phyloP scores from a whole-genome alignment of 1,284 basidiomycete species.

The Microstroma glucosiphilum region DNA sequence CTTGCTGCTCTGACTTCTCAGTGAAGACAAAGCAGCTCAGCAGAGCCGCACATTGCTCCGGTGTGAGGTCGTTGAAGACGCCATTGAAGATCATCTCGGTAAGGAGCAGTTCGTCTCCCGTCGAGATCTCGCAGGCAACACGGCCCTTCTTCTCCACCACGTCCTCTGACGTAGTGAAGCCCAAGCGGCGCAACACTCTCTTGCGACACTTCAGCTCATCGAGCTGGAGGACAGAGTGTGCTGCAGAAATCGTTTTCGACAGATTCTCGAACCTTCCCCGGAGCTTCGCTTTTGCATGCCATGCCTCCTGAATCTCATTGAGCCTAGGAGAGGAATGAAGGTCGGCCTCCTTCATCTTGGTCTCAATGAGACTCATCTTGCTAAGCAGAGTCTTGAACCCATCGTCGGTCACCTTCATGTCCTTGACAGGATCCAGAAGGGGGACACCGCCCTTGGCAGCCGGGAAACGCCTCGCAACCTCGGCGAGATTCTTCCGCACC shows the following conservation, averaged over 20 bases:
- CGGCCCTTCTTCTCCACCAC: constrained; percentile 97
- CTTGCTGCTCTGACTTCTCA: constrained; percentile 87
- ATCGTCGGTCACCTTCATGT: constrained; percentile 94
- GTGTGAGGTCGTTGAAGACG: constrained; percentile 79
- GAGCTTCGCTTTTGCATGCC: constrained; percentile 68
- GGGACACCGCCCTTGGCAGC: constrained; percentile 57
- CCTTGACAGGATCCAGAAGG: constrained; percentile 82
- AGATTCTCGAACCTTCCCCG: constrained; percentile 67
- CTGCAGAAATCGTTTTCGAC: constrained; percentile 77
- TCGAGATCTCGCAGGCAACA: constrained; percentile 96
- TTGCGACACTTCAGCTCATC: constrained; percentile 96
- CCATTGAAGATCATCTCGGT: constrained; percentile 98
- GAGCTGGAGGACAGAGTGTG: constrained; percentile 86
- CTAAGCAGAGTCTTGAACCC: constrained; percentile 70
- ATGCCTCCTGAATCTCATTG: constrained; percentile 71
- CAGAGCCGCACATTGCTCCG: constrained; percentile 86
- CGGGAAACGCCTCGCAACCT: constrained; percentile 83
- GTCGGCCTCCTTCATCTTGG: constrained; percentile 23
- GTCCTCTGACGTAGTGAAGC: constrained; percentile 80
- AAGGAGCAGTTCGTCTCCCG: constrained; percentile 89
- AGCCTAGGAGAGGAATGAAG: constrained; percentile 62
- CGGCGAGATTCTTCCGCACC: constrained; percentile 78
- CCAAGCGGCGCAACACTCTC: constrained; percentile 81
- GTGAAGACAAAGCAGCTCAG: constrained; percentile 94
- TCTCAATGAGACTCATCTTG: constrained; percentile 40